Conservation (phyloP, 1,284 basidiomycete species). For the Papiliotrema nemorosa region DNA sequence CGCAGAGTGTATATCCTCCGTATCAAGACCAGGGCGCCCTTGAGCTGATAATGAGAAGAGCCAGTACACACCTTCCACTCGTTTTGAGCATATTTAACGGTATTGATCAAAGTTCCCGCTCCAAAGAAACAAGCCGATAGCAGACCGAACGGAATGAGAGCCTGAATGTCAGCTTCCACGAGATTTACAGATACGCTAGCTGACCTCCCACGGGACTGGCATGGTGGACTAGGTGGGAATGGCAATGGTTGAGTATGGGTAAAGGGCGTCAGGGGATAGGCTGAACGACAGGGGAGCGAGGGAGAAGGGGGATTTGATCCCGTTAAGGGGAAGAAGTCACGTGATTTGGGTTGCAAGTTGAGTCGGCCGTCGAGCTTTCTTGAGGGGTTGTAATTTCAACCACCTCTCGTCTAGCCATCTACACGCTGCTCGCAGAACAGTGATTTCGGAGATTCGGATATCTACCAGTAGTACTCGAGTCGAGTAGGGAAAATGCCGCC, state of each 20-base stretch:
- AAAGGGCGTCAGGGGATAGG: constrained; percentile 1
- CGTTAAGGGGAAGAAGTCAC: background rate
- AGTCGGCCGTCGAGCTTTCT: too few relatives aligned
- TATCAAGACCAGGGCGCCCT: too few relatives aligned
- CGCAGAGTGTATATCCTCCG: too few relatives aligned
- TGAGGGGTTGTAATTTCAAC: background rate
- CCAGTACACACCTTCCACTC: constrained; percentile 71
- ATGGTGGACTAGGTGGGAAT: constrained; percentile 49
- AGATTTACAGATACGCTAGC: constrained; percentile 8
- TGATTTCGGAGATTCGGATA: too few relatives aligned
- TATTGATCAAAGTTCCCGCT: constrained; percentile 77
- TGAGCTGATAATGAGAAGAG: too few relatives aligned
- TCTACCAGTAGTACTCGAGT: too few relatives aligned
- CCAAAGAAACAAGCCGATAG: constrained; percentile 83
- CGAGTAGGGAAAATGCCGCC: constrained; percentile 31
- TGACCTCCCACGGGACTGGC: constrained; percentile 83
- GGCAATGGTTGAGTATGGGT: background rate
- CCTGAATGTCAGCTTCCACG: constrained; percentile 41
- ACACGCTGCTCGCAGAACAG: too few relatives aligned
- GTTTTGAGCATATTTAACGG: constrained; percentile 72
- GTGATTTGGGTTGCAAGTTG: background rate
- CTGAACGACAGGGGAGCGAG: too few relatives aligned
- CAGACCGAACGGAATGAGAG: constrained; percentile 85
- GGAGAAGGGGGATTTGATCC: constrained; percentile 4
- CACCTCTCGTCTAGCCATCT: background rate